These are phyloP conservation scores for Passiflora organensis DNA, from an alignment of 345 rosid genomes.

Conservation along the genomic window DNA sequence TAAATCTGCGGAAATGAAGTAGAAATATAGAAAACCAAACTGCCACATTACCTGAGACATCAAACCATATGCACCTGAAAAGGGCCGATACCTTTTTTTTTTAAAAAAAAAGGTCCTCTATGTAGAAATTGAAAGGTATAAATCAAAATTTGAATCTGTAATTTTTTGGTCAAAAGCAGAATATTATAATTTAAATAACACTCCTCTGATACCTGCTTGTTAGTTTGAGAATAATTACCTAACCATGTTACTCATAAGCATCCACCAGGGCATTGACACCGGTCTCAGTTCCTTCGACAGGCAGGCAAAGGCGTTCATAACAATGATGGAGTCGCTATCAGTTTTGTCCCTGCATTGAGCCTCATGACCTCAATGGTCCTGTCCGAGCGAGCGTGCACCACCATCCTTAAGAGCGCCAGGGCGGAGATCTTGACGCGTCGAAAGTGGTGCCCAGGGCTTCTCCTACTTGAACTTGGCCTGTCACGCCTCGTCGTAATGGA, in stretches of 20 bases:
- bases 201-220: conserved; percentile 97
- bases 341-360: conserved; percentile 98
- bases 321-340: conserved; percentile 90
- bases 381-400: conserved; percentile 99
- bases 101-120: no score
- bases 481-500: conserved; percentile 67
- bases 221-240: conserved; percentile 95
- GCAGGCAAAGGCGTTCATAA: conserved; percentile 99
- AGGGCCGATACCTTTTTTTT: no score
- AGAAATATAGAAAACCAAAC: not conserved
- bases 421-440: conserved; percentile 97
- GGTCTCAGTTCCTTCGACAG: conserved; percentile 96
- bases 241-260: conserved; percentile 99
- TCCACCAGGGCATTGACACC: conserved; percentile 99
- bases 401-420: conserved; percentile 97
- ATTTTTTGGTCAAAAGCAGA: no score
- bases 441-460: conserved; percentile 97
- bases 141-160: no score
- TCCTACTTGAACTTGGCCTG: conserved; percentile 73
- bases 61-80: conserved; percentile 96
- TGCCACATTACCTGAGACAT: conserved; percentile 81
- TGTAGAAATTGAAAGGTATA: no score
- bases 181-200: no score
- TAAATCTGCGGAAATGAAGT: conserved; percentile 1
- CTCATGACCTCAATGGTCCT: conserved; percentile 99